phyloP scores from a whole-genome alignment of 441 rosid genomes.

The Gossypium trilobum region DNA sequence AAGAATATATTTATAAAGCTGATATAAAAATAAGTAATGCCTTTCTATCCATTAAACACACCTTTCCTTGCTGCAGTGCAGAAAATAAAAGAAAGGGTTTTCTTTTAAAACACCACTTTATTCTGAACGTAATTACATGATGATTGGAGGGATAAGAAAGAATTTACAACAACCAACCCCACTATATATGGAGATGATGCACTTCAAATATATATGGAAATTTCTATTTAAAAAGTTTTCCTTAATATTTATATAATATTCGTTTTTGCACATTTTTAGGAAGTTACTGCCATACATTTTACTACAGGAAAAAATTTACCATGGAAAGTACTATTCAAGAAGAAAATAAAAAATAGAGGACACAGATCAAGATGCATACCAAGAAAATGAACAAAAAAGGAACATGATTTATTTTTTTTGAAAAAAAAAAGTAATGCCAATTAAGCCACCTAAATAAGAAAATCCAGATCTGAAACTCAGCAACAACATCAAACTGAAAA shows the following conservation, averaged over 20 bases:
- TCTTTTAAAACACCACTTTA: neutral
- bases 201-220: neutral
- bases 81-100: neutral
- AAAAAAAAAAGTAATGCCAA: neutral
- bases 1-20: neutral
- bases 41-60: neutral
- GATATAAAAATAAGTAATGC: neutral
- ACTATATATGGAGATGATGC: neutral
- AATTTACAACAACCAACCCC: neutral
- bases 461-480: slow-evolving; percentile 26
- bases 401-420: neutral
- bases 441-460: neutral
- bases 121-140: neutral
- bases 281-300: neutral
- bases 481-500: neutral
- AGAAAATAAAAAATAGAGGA: neutral
- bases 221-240: neutral
- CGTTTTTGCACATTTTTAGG: neutral
- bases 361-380: neutral
- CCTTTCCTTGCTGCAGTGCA: neutral
- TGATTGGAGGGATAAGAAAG: neutral
- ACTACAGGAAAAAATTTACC: neutral
- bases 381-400: neutral
- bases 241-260: neutral
- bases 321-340: neutral